Evolutionary conservation across 805 yeast genomes (phyloP).

Genomic region (Kockiozyma suomiensis): DNA sequence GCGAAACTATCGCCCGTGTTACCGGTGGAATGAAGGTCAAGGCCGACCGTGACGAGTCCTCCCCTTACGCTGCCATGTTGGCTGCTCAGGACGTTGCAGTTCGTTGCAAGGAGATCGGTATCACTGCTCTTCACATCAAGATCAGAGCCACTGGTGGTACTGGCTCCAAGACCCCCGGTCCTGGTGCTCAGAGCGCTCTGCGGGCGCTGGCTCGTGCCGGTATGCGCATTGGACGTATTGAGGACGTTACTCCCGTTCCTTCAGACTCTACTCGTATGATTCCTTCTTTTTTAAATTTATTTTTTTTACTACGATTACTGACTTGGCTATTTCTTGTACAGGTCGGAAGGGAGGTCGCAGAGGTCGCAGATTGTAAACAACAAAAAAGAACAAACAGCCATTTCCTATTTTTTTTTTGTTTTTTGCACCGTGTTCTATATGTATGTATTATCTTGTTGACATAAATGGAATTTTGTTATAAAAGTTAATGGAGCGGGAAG

Average conservation of each 20-base stretch:
- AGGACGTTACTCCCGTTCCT: constrained; percentile 99
- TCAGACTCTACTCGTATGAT: constrained; percentile 97
- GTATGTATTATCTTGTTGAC: constrained; percentile 18
- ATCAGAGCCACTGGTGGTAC: constrained; percentile 99
- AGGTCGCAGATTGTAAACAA: constrained; percentile 95
- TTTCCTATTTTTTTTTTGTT: constrained; percentile 1
- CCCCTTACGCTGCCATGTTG: constrained; percentile 99
- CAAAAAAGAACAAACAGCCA: neutral
- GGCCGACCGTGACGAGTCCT: constrained; percentile 99
- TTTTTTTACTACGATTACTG: neutral
- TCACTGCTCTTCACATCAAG: constrained; percentile 99
- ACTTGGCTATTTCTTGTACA: constrained; percentile 1
- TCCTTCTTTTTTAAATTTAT: neutral
- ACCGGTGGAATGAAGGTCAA: constrained; percentile 99
- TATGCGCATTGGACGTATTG: constrained; percentile 99
- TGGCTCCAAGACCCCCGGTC: constrained; percentile 95
- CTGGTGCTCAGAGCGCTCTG: constrained; percentile 95
- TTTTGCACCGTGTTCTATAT: constrained; percentile 8
- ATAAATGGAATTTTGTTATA: constrained; percentile 7
- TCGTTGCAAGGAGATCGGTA: constrained; percentile 99
- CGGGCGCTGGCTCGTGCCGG: constrained; percentile 99
- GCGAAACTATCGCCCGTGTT: constrained; percentile 99
- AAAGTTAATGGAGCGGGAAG: constrained; percentile 1
- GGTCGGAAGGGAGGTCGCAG: constrained; percentile 99
- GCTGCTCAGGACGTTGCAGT: constrained; percentile 99